Conservation (phyloP, 768 basidiomycete genomes). For the Flagelloscypha sp. region DNA sequence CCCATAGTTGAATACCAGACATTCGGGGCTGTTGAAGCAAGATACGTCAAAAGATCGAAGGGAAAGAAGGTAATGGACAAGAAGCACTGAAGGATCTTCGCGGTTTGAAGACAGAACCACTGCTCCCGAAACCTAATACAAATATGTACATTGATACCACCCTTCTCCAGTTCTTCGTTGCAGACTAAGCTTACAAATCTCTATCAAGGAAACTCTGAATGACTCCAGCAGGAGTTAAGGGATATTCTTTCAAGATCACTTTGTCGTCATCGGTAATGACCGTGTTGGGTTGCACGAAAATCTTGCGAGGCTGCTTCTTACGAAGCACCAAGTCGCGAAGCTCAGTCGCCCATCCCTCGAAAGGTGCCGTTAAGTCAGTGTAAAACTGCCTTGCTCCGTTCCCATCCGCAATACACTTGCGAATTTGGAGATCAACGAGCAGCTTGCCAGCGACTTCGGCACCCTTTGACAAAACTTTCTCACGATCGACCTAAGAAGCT, state of each 20-base stretch:
- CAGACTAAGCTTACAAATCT: conserved; percentile 27
- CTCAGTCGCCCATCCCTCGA: conserved; percentile 63
- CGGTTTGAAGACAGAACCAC: too few species aligned
- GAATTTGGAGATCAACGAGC: conserved; percentile 72
- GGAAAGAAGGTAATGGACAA: too few species aligned
- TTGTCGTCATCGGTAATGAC: conserved; percentile 53
- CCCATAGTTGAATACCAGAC: too few species aligned
- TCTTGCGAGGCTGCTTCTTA: conserved; percentile 81
- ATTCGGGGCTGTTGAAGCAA: too few species aligned
- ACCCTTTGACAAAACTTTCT: conserved; percentile 56
- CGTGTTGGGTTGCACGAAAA: conserved; percentile 81
- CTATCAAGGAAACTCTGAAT: conserved; percentile 82
- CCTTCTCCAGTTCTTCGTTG: conserved; percentile 3
- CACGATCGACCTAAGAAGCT: conserved; percentile 59
- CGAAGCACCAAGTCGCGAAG: conserved; percentile 69
- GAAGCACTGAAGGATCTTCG: too few species aligned
- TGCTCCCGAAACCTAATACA: too few species aligned
- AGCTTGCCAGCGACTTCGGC: conserved; percentile 63
- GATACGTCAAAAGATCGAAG: too few species aligned
- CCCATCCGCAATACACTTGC: conserved; percentile 80
- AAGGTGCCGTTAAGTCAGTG: conserved; percentile 67
- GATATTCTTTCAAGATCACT: conserved; percentile 76
- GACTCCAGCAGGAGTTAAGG: conserved; percentile 60
- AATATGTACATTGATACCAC: too few species aligned
- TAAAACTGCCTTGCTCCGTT: conserved; percentile 74